Evolutionary conservation across 352 stramenopile species (phyloP), one percentile per base, ranked within the genome.

Genomic region (Pythium guiyangense): DNA sequence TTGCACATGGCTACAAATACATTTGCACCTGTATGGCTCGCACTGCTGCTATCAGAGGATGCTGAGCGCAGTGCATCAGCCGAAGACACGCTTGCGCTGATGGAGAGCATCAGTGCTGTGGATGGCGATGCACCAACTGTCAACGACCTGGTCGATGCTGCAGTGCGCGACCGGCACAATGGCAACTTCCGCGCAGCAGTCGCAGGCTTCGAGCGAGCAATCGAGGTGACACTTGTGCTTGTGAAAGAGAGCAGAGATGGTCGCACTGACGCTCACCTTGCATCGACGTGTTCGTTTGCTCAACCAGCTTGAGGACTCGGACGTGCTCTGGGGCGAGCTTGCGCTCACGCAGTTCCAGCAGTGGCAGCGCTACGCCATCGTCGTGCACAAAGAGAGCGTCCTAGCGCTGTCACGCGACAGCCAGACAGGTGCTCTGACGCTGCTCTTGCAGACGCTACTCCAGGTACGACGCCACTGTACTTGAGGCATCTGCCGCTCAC

Each of bases 241-340:
- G 6, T 45, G 4, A 20, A 3, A 45, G 14, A 20, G 20, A 10
- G 17, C 17, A 25, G 2, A 37, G 6, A 37, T 9, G 31, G 31
- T 34, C 29, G 29, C 31, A 11, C 18, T n/a, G n/a, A n/a, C n/a
- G n/a, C n/a, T 43, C 39, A 34, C n/a, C 29, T 3, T 6, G 3
- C 31, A 37, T 9, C 6, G 11, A n/a, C n/a, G 39, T 6, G 14
- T 10, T 44, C 15, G 9, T 34, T n/a, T 25, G 35, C 9, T 43
- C 29, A 18, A 45, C 52, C 22, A 92, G 81, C 26, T 64, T 22
- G 75, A 87, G 64, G 73, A 92, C 46, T 84, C 69, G 0, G 76
- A 73, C 27, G 55, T 68, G 27, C 44, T 92, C 12, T 92, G 81
- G 81, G 52, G 57, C 22, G 77, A 89, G 51, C 57, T 92, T 3